Evolutionary conservation across 2,329 filamentous ascomycete species (phyloP).

Genomic region (Plectosphaerella plurivora): DNA sequence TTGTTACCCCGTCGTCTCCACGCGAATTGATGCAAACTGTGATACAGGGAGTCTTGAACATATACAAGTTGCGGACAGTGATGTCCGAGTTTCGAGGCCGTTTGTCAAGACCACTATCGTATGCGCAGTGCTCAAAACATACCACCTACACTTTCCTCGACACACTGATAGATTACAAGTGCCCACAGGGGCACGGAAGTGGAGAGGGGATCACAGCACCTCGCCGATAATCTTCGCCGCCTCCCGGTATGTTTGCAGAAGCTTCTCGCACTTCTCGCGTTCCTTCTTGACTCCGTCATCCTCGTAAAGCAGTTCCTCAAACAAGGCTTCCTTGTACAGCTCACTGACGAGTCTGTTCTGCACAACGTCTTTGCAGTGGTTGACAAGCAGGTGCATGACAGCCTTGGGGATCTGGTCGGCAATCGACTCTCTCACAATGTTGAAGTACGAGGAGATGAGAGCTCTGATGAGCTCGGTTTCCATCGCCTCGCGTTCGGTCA

Average conservation of each 20-base stretch:
- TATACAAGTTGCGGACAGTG: too few relatives aligned
- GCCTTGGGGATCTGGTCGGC: conserved; percentile 98
- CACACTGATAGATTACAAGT: not conserved
- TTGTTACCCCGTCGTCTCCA: not conserved
- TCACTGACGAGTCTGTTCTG: conserved; percentile 96
- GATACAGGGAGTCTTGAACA: not conserved
- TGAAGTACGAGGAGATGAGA: conserved; percentile 97
- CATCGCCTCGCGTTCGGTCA: conserved; percentile 93
- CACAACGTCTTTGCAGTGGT: conserved; percentile 96
- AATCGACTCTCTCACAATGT: conserved; percentile 97
- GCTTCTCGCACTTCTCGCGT: conserved; percentile 95
- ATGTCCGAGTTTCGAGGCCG: too few relatives aligned
- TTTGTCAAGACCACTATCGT: not conserved
- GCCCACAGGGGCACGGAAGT: not conserved
- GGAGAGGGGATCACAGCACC: conserved; percentile 59
- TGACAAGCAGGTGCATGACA: conserved; percentile 97
- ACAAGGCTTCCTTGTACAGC: conserved; percentile 86
- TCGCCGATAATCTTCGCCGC: conserved; percentile 98
- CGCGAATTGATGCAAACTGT: not conserved
- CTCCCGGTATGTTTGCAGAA: conserved; percentile 93
- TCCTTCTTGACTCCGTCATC: conserved; percentile 97
- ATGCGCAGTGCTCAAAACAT: not conserved
- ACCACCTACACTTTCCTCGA: too few relatives aligned
- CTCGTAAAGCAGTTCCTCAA: conserved; percentile 92
- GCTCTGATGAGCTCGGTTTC: conserved; percentile 96